Percentiles rank a stretch among this genome's conserved stretches.
Conservation (phyloP, 352 stramenopile species). For the Pythium brachiatum region DNA sequence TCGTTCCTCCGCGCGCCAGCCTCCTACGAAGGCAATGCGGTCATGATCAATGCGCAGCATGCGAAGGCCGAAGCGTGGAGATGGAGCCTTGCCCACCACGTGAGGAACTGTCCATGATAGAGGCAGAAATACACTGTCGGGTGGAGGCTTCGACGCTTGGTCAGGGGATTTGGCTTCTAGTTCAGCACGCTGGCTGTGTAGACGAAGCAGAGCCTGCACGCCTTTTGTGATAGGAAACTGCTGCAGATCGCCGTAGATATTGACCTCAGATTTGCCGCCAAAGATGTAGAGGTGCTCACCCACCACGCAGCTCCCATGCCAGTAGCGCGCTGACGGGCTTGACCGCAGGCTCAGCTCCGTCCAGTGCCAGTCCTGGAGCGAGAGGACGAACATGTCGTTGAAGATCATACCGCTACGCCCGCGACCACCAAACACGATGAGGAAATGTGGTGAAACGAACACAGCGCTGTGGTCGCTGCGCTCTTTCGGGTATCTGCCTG, state of each 20-base stretch:
- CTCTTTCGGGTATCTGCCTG: slow-evolving; percentile 32
- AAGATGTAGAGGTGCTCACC: slow-evolving; percentile 50
- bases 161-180: not conserved
- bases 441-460: slow-evolving; percentile 42
- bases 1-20: slow-evolving; percentile 13
- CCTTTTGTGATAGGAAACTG: slow-evolving; percentile 21
- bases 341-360: slow-evolving; percentile 18
- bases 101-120: slow-evolving; percentile 37
- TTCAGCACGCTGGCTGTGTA: slow-evolving; percentile 2
- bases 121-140: not conserved
- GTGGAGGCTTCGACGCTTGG: not conserved
- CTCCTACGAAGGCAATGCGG: slow-evolving; percentile 21
- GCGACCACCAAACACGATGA: slow-evolving; percentile 56
- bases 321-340: slow-evolving; percentile 21
- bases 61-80: slow-evolving; percentile 45
- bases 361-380: slow-evolving; percentile 51
- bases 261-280: slow-evolving; percentile 57
- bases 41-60: slow-evolving; percentile 21
- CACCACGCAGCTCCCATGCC: slow-evolving; percentile 24
- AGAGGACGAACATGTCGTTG: slow-evolving; percentile 47
- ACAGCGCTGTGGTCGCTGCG: slow-evolving; percentile 58
- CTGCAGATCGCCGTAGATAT: slow-evolving; percentile 51
- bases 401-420: slow-evolving; percentile 53
- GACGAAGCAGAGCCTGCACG: not conserved
- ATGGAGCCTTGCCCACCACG: slow-evolving; percentile 51